Evolutionary conservation across 164 flowering plant genomes (phyloP).

Genomic region (Taxillus chinensis): DNA sequence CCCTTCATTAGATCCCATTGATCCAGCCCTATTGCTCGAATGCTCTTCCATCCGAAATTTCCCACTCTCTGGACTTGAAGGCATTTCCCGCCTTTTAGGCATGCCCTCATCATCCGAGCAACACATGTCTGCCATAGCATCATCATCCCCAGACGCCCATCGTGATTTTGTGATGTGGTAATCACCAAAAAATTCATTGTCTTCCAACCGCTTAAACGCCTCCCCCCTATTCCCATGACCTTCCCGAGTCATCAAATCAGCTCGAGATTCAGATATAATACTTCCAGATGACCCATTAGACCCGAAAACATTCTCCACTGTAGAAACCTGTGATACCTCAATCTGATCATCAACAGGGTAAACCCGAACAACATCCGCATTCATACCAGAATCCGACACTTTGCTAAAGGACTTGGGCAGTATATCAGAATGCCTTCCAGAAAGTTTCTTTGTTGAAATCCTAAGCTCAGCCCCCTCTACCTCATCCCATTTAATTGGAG

Average conservation of each 20-base stretch:
- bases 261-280: constrained; percentile 5
- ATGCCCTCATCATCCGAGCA: constrained; percentile 9
- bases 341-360: background rate
- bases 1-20: constrained; percentile 17
- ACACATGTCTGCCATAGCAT: constrained; percentile 10
- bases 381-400: background rate
- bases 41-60: constrained; percentile 24
- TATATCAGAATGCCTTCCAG: background rate
- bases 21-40: constrained; percentile 10
- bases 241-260: constrained; percentile 8
- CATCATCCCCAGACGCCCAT: constrained; percentile 49
- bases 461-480: constrained; percentile 22
- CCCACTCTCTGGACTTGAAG: constrained; percentile 30
- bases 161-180: constrained; percentile 34
- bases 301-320: background rate
- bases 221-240: constrained; percentile 7
- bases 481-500: constrained; percentile 40
- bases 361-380: background rate
- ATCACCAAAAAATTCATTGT: constrained; percentile 22
- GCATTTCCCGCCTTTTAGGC: constrained; percentile 7
- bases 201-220: constrained; percentile 18
- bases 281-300: constrained; percentile 7
- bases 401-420: background rate
- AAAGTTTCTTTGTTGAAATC: constrained; percentile 6
- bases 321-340: background rate